Evolutionary conservation across 1,284 basidiomycete species (phyloP), one percentile per base, ranked within the genome.

Genomic region (Exobasidium rhododendri): DNA sequence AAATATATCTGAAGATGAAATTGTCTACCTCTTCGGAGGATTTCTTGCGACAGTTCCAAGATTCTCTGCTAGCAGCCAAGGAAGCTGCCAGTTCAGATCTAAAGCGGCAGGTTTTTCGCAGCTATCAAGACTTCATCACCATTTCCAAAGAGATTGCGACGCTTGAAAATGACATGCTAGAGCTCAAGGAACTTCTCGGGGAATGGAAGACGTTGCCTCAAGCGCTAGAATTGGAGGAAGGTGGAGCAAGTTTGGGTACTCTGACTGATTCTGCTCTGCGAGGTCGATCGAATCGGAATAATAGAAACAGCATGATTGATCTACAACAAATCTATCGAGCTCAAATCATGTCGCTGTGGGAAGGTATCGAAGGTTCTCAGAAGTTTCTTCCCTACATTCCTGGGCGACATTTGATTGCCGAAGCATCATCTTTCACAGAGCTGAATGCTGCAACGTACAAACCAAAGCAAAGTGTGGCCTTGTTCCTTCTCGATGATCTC

Each of bases 81-180:
- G 61, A 66, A 17, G 69, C 67, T 4, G 73, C 76, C 32, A 66
- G 73, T 44, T 64, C 71, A 51, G 75, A 77, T 35, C 61, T 75
- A 43, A 73, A 73, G 57, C 58, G 65, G 5, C 73, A 74, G 51
- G 73, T 79, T 5, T 72, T 74, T 60, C 77, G 75, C 28, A 82
- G 82, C 81, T 98, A 97, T 77, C 88, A 91, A 44, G 92, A 97
- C 77, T 97, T 98, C 77, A 92, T 99, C 52, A 85, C 89, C 50
- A 92, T 98, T 50, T 96, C 93, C 6, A 98, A 97, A 77, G 96
- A 98, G 81, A 94, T 98, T 51, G 89, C 91, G 5, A 89, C 90
- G 0, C 85, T 99, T 11, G 94, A 98, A 82, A 97, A 94, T 78
- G 94, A 97, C 79, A 92, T 97, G 90, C 85, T 97, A 40, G 94